A percentile compares a stretch with the other conserved stretches of the same genome.
Conservation (phyloP, 176 grass and related monocot species). For the Zizania latifolia region DNA sequence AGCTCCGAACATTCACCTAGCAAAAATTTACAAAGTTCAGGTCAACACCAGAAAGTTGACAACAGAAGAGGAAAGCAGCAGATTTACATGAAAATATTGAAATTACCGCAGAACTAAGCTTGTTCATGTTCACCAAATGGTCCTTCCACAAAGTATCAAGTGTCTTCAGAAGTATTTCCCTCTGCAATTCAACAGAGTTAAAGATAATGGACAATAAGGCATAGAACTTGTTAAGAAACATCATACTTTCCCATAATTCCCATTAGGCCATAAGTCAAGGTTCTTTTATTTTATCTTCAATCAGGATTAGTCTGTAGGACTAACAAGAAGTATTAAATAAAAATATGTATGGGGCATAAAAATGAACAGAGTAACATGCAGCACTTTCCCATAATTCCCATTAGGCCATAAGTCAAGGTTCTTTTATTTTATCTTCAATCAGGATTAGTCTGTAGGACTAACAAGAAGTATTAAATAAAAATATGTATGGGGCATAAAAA, state of each 20-base stretch:
- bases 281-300: background rate
- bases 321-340: background rate
- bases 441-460: background rate
- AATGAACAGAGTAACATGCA: background rate
- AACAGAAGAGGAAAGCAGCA: background rate
- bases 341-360: background rate
- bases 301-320: background rate
- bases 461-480: background rate
- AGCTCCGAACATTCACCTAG: constrained; percentile 94
- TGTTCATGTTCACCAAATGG: constrained; percentile 99
- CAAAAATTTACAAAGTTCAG: background rate
- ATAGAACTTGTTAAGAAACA: background rate
- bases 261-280: background rate
- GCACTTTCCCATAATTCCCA: background rate
- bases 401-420: background rate
- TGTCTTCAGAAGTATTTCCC: constrained; percentile 86
- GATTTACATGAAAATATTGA: background rate
- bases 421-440: constrained; percentile 3
- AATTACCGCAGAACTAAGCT: constrained; percentile 88
- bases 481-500: background rate
- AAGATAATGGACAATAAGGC: background rate
- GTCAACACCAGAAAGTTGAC: background rate
- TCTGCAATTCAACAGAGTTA: constrained; percentile 49
- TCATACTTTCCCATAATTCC: background rate
- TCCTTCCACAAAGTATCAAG: constrained; percentile 84